Base-by-base conservation (phyloP, 2,329 filamentous ascomycete species). In the Colletotrichum coccodes region DNA sequence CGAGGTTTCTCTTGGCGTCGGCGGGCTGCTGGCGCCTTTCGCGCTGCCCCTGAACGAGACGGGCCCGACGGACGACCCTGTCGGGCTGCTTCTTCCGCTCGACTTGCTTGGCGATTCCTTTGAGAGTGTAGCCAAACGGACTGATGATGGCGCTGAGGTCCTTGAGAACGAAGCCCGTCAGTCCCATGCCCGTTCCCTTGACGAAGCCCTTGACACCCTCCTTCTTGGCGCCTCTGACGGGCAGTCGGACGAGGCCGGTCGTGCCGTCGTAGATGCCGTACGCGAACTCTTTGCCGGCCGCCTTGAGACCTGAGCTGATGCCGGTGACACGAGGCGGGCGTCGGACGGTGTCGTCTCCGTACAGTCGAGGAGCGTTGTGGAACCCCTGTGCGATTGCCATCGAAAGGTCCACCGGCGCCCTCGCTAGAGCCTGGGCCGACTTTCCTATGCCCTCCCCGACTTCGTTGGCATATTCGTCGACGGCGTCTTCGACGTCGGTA, bases 331-430 rank as follows among this genome's bases (percentile, higher is more conserved):
- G 85, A 1, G 85, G 84, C 1, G 89, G 89, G 2, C 85, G 85
- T 4, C 91, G 86, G 2, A 93, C 91, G 1, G 90, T 92, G 56
- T 89, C 86, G 73, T 93, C 91, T 16, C 90, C 91, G 72, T 93
- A 93, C 0, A 93, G 82, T 2, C 90, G 86, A 1, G 91, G 91
- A 0, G 89, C 90, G 71, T 93, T 93, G 76, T 92, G 90, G 71
- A 92, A 92, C 1, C 90, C 91, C 74, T 92, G 90, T 1, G 89
- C 89, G 2, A 92, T 75, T 0, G 89, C 88, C 46, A 92, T 79
- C 0, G 86, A 84, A 3, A 92, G 76, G 72, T 91, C 86, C 71
- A 91, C 86, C 0, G 91, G 91, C 0, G 88, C 86, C 69, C 81
- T 83, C 7, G 82, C 83, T 4, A 91, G 78, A 4, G 88, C 86